Percentiles rank a stretch among this genome's conserved stretches.
Evolutionary conservation across 73 alveolate species (phyloP).

Genomic region (Durusdinium trenchii): DNA sequence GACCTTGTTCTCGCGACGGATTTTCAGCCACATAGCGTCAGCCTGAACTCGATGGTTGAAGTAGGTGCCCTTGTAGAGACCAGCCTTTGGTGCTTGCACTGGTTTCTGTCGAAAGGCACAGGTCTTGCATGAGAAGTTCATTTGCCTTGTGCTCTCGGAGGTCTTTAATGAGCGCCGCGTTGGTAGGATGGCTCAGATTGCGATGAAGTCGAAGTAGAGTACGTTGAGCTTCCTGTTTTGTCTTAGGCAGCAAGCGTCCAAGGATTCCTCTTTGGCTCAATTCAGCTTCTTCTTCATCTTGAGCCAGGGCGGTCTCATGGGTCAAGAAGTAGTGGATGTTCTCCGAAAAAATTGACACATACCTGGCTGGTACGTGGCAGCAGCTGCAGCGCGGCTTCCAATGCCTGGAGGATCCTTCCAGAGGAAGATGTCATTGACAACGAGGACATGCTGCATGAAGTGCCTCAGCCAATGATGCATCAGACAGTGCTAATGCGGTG

Average conservation of each 20-base stretch:
- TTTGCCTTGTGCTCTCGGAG: neutral
- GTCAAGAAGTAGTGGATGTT: neutral
- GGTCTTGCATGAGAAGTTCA: neutral
- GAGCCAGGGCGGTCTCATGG: neutral
- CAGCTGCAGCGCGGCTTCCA: neutral
- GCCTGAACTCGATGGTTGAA: too few relatives aligned
- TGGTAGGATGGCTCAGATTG: neutral
- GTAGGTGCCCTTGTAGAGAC: neutral
- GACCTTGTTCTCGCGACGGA: neutral
- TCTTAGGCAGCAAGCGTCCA: neutral
- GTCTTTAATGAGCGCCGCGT: neutral
- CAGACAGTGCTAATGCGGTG: neutral
- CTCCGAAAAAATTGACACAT: neutral
- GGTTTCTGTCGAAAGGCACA: neutral
- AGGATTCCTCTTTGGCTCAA: neutral
- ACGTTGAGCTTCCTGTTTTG: neutral
- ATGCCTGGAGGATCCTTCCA: conserved; percentile 20
- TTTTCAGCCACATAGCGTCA: neutral
- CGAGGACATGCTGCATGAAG: neutral
- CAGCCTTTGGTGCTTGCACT: neutral
- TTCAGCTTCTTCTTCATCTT: neutral
- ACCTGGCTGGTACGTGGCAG: neutral
- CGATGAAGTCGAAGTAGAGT: neutral
- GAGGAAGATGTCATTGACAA: neutral
- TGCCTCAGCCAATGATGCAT: neutral